Conservation (phyloP, 768 basidiomycete species). For the Lentinula guzmanii region DNA sequence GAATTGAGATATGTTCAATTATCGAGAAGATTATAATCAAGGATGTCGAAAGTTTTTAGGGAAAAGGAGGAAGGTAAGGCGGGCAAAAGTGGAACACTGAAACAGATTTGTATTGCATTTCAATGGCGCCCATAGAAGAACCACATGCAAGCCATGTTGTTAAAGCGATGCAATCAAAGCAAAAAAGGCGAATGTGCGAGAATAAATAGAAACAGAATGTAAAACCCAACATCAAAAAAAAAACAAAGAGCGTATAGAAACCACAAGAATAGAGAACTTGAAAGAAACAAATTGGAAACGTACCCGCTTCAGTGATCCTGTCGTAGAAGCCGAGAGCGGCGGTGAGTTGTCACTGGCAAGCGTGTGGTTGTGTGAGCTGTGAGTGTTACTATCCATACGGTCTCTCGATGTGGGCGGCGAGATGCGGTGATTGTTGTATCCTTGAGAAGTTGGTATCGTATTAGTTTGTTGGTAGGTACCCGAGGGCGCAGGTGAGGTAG, state of each 20-base stretch:
- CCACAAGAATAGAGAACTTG: neutral
- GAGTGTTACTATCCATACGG: neutral
- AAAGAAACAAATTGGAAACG: neutral
- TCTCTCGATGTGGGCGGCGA: neutral
- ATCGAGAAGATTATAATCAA: neutral
- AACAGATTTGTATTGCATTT: neutral
- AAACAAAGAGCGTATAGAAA: neutral
- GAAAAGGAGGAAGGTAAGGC: neutral
- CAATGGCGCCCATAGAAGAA: neutral
- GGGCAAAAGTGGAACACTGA: neutral
- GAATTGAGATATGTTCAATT: neutral
- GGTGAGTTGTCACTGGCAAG: neutral
- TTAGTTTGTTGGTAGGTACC: neutral
- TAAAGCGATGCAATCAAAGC: neutral
- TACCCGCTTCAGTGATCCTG: slow-evolving; percentile 1
- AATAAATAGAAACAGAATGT: neutral
- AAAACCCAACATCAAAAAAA: neutral
- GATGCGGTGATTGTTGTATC: neutral
- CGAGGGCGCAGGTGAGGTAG: neutral
- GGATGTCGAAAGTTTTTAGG: neutral
- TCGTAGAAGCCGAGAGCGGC: neutral
- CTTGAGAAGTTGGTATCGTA: neutral
- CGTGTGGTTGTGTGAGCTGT: neutral
- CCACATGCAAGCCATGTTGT: neutral
- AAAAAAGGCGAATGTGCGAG: neutral